A percentile compares a stretch with the other conserved stretches of the same genome.
Conservation (phyloP, 1,139 yeast genomes). For the Yamadazyma friedrichii region DNA sequence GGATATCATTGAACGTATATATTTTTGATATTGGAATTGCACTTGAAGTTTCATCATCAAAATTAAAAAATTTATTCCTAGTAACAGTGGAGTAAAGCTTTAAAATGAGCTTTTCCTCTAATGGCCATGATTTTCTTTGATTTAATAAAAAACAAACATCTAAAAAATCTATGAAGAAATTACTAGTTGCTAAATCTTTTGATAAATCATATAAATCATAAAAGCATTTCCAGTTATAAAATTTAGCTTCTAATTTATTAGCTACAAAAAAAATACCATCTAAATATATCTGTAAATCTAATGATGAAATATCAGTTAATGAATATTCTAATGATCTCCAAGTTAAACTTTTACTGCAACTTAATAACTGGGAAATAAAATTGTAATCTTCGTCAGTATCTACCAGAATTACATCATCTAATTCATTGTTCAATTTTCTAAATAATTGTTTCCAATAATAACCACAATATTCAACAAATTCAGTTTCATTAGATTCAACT, state of each 20-base stretch:
- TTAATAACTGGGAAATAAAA: constrained; percentile 9
- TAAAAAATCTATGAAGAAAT: constrained; percentile 25
- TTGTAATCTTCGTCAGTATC: constrained; percentile 7
- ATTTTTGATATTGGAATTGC: constrained; percentile 28
- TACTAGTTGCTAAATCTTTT: constrained; percentile 6
- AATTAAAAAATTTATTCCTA: constrained; percentile 36
- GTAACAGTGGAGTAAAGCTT: constrained; percentile 32
- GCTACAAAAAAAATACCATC: constrained; percentile 14
- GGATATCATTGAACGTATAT: constrained; percentile 31
- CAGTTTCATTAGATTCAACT: not conserved
- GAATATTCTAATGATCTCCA: constrained; percentile 9
- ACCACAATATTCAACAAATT: constrained; percentile 9
- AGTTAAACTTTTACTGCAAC: constrained; percentile 8
- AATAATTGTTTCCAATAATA: constrained; percentile 12
- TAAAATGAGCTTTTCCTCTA: constrained; percentile 34
- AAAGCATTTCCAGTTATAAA: constrained; percentile 26
- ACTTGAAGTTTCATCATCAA: constrained; percentile 30
- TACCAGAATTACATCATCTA: constrained; percentile 4
- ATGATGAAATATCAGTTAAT: not conserved
- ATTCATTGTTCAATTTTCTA: constrained; percentile 7
- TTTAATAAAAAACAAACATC: constrained; percentile 29
- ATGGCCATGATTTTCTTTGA: constrained; percentile 32
- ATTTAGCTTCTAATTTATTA: constrained; percentile 8
- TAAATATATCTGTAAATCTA: not conserved
- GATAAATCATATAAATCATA: constrained; percentile 21